Evolutionary conservation across 2,329 filamentous ascomycete genomes (phyloP).

Genomic region (Aspergillus sergii): DNA sequence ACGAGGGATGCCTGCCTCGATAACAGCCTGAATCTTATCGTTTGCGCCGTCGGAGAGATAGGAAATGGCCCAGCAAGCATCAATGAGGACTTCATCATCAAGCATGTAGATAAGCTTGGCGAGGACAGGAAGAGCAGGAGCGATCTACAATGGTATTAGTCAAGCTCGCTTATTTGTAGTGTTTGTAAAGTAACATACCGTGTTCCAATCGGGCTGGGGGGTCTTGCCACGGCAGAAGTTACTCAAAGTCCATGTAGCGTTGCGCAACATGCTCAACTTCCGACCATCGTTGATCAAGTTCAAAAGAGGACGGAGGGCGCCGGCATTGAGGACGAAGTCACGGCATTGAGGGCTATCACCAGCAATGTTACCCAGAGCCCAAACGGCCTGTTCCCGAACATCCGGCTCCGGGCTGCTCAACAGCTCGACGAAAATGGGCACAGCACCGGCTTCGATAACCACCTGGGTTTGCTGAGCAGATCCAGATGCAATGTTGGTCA

Average conservation of each 20-base stretch:
- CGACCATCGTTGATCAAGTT: slow-evolving; percentile 92
- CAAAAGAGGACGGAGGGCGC: slow-evolving; percentile 87
- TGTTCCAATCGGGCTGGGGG: slow-evolving; percentile 96
- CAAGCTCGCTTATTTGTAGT: background rate
- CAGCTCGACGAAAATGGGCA: slow-evolving; percentile 97
- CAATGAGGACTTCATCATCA: slow-evolving; percentile 96
- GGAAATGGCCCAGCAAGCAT: slow-evolving; percentile 99
- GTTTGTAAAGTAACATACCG: slow-evolving; percentile 61
- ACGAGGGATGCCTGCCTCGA: slow-evolving; percentile 95
- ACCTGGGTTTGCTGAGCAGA: slow-evolving; percentile 98
- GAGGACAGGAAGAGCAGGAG: slow-evolving; percentile 89
- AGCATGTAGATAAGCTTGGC: slow-evolving; percentile 98
- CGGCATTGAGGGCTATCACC: slow-evolving; percentile 97
- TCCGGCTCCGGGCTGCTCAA: slow-evolving; percentile 94
- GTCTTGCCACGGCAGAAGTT: slow-evolving; percentile 99
- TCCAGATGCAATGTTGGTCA: slow-evolving; percentile 98
- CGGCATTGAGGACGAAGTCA: slow-evolving; percentile 91
- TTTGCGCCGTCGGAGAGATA: slow-evolving; percentile 98
- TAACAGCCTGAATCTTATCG: slow-evolving; percentile 98
- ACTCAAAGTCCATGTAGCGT: slow-evolving; percentile 98
- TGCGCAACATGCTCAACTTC: slow-evolving; percentile 98
- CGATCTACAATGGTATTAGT: slow-evolving; percentile 64
- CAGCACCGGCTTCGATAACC: slow-evolving; percentile 95
- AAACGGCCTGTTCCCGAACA: slow-evolving; percentile 96
- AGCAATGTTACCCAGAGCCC: slow-evolving; percentile 97